Conservation (phyloP, 176 grass and related monocot species). For the Musa acuminata region DNA sequence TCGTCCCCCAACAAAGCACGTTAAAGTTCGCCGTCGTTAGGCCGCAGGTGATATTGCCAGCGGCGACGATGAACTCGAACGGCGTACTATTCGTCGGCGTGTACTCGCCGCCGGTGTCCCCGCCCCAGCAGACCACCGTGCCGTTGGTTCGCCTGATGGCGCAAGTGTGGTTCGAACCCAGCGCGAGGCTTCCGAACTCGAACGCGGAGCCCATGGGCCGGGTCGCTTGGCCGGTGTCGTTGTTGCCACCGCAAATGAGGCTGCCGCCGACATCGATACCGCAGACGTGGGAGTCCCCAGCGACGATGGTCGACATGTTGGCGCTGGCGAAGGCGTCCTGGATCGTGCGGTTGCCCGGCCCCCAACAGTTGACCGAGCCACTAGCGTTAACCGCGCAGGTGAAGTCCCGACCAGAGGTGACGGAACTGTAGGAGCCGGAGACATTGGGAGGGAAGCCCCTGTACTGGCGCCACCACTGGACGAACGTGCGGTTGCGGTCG, state of each 20-base stretch:
- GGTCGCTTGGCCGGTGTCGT: not conserved
- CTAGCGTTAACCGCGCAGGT: conserved; percentile 44
- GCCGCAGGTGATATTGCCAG: conserved; percentile 67
- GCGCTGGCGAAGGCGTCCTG: conserved; percentile 26
- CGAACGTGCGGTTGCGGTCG: not conserved
- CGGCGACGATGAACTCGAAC: conserved; percentile 62
- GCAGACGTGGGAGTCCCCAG: conserved; percentile 43
- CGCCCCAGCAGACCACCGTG: conserved; percentile 66
- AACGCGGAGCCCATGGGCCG: conserved; percentile 7
- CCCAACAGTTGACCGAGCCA: conserved; percentile 54
- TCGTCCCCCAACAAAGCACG: conserved; percentile 46
- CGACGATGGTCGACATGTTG: conserved; percentile 30
- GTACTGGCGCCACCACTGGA: conserved; percentile 52
- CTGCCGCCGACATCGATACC: conserved; percentile 22
- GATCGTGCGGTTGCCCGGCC: conserved; percentile 19
- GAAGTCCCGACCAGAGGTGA: conserved; percentile 63
- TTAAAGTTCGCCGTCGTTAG: conserved; percentile 28
- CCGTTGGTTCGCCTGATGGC: conserved; percentile 30
- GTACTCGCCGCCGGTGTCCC: conserved; percentile 8
- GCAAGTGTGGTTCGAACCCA: conserved; percentile 61
- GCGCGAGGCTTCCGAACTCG: conserved; percentile 37
- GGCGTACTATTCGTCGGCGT: conserved; percentile 11
- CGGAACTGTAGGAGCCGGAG: conserved; percentile 24
- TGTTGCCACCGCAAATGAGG: conserved; percentile 33
- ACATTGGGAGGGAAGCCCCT: not conserved